These are phyloP conservation scores for Adansonia rubrostipa DNA, from an alignment of 441 rosid genomes.

Conservation along the genomic window DNA sequence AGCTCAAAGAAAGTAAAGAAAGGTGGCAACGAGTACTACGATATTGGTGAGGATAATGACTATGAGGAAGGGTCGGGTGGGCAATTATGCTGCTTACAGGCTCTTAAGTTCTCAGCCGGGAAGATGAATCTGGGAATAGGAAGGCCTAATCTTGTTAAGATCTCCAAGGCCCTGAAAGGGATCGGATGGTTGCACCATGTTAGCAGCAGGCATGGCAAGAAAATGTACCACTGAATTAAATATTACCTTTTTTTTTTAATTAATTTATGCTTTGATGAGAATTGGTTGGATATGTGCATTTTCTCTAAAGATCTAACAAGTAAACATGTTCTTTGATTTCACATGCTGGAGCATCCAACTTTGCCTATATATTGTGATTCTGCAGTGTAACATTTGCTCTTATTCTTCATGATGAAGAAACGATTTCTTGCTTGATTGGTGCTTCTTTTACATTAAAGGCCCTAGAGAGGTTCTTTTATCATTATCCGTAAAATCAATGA, in stretches of 20 bases:
- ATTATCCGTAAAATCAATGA: conserved; percentile 22
- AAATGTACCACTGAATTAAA: conserved; percentile 32
- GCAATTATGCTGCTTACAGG: conserved; percentile 81
- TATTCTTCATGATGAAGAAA: no score
- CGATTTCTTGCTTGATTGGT: no score
- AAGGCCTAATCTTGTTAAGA: conserved; percentile 67
- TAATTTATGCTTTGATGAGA: conserved; percentile 19
- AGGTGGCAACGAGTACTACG: conserved; percentile 17
- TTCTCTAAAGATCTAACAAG: conserved; percentile 27
- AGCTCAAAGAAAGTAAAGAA: conserved; percentile 49
- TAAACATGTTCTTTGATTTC: conserved; percentile 34
- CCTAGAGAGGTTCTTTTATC: not conserved
- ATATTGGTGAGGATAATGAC: conserved; percentile 23
- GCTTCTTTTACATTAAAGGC: not conserved
- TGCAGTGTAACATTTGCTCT: no score
- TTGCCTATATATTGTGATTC: no score
- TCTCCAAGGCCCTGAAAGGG: conserved; percentile 73
- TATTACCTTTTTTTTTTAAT: not conserved
- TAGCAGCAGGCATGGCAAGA: conserved; percentile 52
- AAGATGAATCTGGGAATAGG: conserved; percentile 72
- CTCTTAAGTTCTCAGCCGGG: conserved; percentile 82
- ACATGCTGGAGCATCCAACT: no score
- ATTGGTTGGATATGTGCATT: conserved; percentile 6
- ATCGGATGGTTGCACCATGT: conserved; percentile 72
- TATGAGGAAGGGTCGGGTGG: conserved; percentile 61